A percentile compares a stretch with the other conserved stretches of the same genome.
phyloP scores from a whole-genome alignment of 83 land plant species.

The Larix sibirica region DNA sequence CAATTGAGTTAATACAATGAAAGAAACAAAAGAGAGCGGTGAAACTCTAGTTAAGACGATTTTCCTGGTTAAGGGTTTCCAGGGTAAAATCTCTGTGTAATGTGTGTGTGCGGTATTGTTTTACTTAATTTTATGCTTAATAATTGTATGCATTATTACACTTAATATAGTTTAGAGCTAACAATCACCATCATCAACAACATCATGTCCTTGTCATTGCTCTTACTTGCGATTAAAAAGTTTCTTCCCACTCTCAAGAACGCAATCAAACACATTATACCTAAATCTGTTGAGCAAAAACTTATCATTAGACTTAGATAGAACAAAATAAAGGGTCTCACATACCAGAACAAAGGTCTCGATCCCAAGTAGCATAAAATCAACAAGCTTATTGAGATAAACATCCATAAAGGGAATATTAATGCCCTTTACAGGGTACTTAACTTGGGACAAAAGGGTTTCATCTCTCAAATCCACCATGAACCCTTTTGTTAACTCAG shows the following conservation, averaged over 20 bases:
- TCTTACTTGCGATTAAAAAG: slow-evolving; percentile 31
- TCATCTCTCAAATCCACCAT: slow-evolving; percentile 49
- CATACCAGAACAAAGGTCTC: slow-evolving; percentile 44
- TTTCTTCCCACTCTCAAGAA: slow-evolving; percentile 45
- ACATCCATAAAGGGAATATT: slow-evolving; percentile 67
- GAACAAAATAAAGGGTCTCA: slow-evolving; percentile 42
- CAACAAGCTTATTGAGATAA: slow-evolving; percentile 53
- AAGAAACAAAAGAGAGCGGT: too few relatives aligned
- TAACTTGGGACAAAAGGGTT: slow-evolving; percentile 43
- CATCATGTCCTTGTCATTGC: slow-evolving; percentile 25
- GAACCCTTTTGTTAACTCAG: slow-evolving; percentile 22
- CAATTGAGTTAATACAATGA: too few relatives aligned
- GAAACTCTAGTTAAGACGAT: too few relatives aligned
- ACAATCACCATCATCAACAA: neutral
- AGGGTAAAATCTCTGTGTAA: too few relatives aligned
- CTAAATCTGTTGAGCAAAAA: slow-evolving; percentile 69
- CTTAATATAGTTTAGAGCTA: too few relatives aligned
- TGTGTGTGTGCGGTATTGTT: too few relatives aligned
- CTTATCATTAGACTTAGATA: slow-evolving; percentile 55
- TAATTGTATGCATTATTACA: too few relatives aligned
- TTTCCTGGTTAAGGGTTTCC: too few relatives aligned
- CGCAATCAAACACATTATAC: slow-evolving; percentile 53
- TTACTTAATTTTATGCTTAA: too few relatives aligned
- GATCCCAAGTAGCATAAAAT: slow-evolving; percentile 42
- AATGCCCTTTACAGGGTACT: slow-evolving; percentile 53